phyloP scores from a whole-genome alignment of 2,329 filamentous ascomycete species.

The Akanthomyces lecanii region DNA sequence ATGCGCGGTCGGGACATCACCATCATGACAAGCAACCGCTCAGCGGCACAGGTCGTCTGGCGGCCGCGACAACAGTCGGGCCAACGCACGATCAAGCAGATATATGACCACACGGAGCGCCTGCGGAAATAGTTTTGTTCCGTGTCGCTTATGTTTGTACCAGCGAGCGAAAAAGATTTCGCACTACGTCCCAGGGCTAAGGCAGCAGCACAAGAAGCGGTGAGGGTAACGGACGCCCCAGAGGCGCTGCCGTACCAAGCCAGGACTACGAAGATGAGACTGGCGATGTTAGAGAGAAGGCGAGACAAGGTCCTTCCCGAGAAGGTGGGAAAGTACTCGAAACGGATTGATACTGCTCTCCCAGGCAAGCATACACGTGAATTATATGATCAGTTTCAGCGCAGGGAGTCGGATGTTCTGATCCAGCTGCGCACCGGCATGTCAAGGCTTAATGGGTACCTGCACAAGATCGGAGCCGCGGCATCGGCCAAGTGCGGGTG shows the following conservation, averaged over 20 bases:
- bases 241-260: not conserved
- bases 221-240: not conserved
- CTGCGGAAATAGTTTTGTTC: too few relatives aligned
- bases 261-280: not conserved
- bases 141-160: too few relatives aligned
- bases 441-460: not conserved
- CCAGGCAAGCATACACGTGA: not conserved
- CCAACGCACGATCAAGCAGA: too few relatives aligned
- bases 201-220: not conserved
- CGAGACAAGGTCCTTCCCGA: not conserved
- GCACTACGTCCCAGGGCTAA: not conserved
- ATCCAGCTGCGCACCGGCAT: not conserved
- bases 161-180: too few relatives aligned
- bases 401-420: not conserved
- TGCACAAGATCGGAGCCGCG: not conserved
- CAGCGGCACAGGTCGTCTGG: conserved; percentile 17
- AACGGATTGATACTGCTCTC: not conserved
- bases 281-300: not conserved
- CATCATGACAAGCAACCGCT: conserved; percentile 18
- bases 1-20: conserved; percentile 10
- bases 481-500: not conserved
- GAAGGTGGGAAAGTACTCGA: not conserved
- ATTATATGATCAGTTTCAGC: not conserved
- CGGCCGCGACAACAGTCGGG: conserved; percentile 12
- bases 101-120: too few relatives aligned